Conservation (phyloP, 495 filamentous ascomycete genomes). For the Daldinia grandis region DNA sequence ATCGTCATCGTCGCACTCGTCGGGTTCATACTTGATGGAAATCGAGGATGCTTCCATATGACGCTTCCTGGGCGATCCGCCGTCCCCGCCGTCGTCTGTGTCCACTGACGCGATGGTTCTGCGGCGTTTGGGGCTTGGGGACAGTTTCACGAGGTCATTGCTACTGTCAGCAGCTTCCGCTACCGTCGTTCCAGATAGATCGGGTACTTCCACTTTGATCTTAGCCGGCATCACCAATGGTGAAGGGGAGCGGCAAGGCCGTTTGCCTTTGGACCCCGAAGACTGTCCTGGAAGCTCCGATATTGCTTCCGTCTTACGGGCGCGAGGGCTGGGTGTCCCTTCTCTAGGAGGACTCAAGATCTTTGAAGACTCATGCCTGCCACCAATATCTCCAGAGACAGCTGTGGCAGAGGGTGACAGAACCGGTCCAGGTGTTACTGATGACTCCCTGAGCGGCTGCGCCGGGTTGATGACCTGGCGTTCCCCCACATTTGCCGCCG, state of each 20-base stretch:
- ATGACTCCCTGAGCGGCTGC: not conserved
- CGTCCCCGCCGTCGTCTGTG: not conserved
- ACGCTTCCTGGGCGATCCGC: not conserved
- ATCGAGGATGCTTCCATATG: not conserved
- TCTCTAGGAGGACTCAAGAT: constrained; percentile 16
- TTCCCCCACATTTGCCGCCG: not conserved
- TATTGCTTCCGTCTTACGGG: not conserved
- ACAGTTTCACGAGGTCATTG: not conserved
- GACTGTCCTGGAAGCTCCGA: constrained; percentile 8
- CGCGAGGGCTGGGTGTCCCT: not conserved
- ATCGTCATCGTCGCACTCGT: not conserved
- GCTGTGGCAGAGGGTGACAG: not conserved
- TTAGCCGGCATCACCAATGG: not conserved
- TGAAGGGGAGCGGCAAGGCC: not conserved
- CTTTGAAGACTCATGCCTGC: not conserved
- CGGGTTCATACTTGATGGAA: not conserved
- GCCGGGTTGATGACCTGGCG: constrained; percentile 19
- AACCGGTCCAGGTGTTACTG: not conserved
- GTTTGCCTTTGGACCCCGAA: constrained; percentile 9
- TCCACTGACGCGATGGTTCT: not conserved
- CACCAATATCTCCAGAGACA: not conserved
- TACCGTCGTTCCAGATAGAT: not conserved
- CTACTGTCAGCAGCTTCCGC: not conserved
- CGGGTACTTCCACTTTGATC: not conserved
- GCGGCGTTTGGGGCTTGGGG: not conserved